Base-by-base conservation (phyloP, 257 asterid genomes). In the Perilla frutescens region DNA sequence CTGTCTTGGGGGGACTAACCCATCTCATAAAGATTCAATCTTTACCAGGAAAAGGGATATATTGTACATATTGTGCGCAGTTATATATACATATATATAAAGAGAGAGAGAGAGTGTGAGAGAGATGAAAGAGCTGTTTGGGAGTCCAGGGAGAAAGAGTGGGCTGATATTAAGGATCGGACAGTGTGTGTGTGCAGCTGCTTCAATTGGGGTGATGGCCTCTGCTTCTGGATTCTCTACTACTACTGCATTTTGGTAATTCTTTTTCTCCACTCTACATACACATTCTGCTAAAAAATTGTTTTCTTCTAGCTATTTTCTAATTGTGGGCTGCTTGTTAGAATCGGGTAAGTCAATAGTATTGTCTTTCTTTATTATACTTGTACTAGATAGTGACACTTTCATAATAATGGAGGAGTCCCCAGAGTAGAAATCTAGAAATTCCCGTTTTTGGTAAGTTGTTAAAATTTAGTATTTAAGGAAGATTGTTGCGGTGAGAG, bases 111-210 rank as follows among this genome's bases (percentile, higher is more conserved):
- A 34, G 66, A 43, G 56, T 63, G 76, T 53, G 61, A 64, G 53
- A 83, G 84, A 64, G 82, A 89, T 87, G 98, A 89, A 87, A 85
- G 91, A 80, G 78, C 74, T 93, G 79, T 87, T 91, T 79, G 98
- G 98, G 55, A 78, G 91, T 63, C 98, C 98, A 37, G 97, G 98
- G 62, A 89, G 77, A 76, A 84, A 83, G 72, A 93, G 98, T 81
- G 96, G 98, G 81, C 72, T 85, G 63, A 56, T 82, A 9, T 70
- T 85, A 78, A 85, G 98, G 81, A 70, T 86, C 43, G 90, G 92
- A 13, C 98, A 91, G 78, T 85, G 88, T 83, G 70, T 88, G 39
- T 79, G 60, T 71, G 84, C 89, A 4, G 87, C 81, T 66, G 84
- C 79, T 69, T 82, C 97, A 67, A 84, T 93, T 78, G 92, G 83